Evolutionary conservation across 805 yeast species (phyloP), one percentile per base, ranked within the genome.

Genomic region (Blastobotrys parvus): DNA sequence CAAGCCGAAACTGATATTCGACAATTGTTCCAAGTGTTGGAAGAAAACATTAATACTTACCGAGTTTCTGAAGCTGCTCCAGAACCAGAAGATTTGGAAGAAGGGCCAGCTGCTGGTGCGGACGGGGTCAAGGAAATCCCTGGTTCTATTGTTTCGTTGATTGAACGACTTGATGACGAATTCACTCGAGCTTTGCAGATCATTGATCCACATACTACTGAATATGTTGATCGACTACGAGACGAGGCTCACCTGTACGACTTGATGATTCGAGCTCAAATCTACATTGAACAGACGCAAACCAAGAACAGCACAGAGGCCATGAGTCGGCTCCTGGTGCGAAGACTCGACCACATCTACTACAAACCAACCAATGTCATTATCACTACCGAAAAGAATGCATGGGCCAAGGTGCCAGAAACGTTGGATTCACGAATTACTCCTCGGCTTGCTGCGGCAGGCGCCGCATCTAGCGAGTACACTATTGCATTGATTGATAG

Each of bases 121-220:
- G 71, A 74, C 44, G 96, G 96, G 47, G 69, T 82, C 47, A 75
- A 76, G 60, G 79, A 75, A 53, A 74, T 92, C 43, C 72, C 80
- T 47, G 98, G 99, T 38, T 84, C 95, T 21, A 70, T 92, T 38
- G 77, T 83, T 38, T 80, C 96, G 6, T 76, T 84, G 46, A 82
- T 90, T 48, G 98, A 90, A 69, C 81, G 97, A 64, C 74, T 92
- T 49, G 96, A 88, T 60, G 97, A 90, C 58, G 99, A 92, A 69
- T 82, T 89, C 57, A 83, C 84, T 49, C 79, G 82, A 54, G 86
- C 94, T 38, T 74, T 92, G 56, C 88, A 89, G 61, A 77, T 77
- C 53, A 80, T 87, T 57, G 97, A 92, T 64, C 95, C 97, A 36
- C 97, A 92, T 62, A 83, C 97, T 19, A 80, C 86, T 45, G 98